These are phyloP conservation scores for Mucor circinelloides DNA, from an alignment of 371 early-diverging fungal genomes.

Conservation along the genomic window DNA sequence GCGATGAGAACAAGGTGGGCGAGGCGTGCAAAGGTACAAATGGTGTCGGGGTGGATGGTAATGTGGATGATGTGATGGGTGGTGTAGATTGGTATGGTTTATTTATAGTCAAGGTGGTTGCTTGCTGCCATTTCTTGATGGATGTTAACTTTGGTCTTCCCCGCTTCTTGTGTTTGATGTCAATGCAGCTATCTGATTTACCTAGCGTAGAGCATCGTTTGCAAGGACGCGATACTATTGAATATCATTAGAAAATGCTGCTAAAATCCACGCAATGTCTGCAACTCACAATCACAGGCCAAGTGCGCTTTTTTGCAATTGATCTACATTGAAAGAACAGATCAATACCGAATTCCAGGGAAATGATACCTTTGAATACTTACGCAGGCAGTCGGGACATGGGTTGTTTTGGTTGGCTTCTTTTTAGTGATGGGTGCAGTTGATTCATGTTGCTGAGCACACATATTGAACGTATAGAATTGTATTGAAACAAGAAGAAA, in stretches of 20 bases:
- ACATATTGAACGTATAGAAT: neutral
- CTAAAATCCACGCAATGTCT: neutral
- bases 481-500: neutral
- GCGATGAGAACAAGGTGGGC: neutral
- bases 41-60: neutral
- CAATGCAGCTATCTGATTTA: conserved; percentile 23
- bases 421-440: neutral
- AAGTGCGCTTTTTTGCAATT: conserved; percentile 31
- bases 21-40: conserved; percentile 2
- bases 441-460: neutral
- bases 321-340: conserved; percentile 4
- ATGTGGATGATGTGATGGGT: neutral
- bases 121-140: neutral
- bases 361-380: neutral
- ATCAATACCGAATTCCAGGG: neutral
- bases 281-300: conserved; percentile 27
- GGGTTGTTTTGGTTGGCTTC: conserved; percentile 14
- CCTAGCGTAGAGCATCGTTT: conserved; percentile 16
- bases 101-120: neutral
- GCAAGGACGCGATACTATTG: conserved; percentile 23
- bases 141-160: conserved; percentile 22
- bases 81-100: neutral
- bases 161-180: conserved; percentile 25
- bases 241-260: neutral
- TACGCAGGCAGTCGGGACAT: conserved; percentile 38